phyloP scores from a whole-genome alignment of 148 eudicot species.

The Heliamphora exappendiculata region DNA sequence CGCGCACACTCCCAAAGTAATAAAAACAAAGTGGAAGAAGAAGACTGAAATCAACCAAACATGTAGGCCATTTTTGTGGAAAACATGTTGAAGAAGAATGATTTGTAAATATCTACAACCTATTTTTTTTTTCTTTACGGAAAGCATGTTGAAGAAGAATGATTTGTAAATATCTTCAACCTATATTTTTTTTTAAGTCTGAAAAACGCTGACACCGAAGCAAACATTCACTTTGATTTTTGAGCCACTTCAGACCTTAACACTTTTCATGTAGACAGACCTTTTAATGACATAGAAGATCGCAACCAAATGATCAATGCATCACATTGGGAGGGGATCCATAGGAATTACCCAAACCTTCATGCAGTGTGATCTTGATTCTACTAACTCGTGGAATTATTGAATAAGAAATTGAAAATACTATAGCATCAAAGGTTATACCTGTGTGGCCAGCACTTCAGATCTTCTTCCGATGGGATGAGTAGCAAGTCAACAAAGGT shows the following conservation, averaged over 20 bases:
- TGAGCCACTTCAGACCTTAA: neutral
- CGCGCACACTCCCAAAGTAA: too few species aligned
- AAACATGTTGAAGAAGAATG: neutral
- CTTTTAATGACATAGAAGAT: neutral
- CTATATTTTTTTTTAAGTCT: neutral
- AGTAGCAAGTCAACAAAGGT: constrained; percentile 77
- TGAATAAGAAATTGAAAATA: neutral
- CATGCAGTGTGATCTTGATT: neutral
- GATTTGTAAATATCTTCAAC: neutral
- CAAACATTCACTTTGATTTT: neutral
- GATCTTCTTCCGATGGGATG: constrained; percentile 69
- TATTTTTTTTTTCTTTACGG: too few species aligned
- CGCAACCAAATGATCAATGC: neutral
- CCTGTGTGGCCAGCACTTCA: constrained; percentile 86
- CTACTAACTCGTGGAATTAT: neutral
- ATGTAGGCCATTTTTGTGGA: neutral
- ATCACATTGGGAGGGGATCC: neutral
- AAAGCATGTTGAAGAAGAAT: neutral
- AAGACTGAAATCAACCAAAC: neutral
- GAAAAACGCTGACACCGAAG: neutral
- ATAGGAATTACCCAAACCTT: neutral
- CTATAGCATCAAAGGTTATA: constrained; percentile 17
- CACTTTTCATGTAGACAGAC: neutral
- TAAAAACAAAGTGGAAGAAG: neutral
- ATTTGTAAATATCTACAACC: neutral